A percentile compares a stretch with the other conserved stretches of the same genome.
Evolutionary conservation across 768 basidiomycete genomes (phyloP).

Genomic region (Multifurca ochricompacta): DNA sequence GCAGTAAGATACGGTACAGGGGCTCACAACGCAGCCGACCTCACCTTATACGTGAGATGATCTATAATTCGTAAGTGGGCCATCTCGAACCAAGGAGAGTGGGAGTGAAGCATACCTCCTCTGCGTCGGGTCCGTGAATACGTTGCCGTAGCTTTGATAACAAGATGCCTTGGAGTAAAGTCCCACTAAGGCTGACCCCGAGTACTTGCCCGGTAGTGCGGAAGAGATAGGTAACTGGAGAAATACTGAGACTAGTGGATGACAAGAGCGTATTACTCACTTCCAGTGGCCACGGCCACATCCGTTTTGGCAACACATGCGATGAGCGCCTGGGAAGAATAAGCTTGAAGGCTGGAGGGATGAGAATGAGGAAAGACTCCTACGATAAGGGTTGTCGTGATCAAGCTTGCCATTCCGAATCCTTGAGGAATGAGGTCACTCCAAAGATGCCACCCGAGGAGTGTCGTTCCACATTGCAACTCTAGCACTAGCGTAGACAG

Average conservation of each 20-base stretch:
- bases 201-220: constrained; percentile 92
- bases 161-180: constrained; percentile 76
- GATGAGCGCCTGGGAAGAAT: constrained; percentile 68
- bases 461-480: constrained; percentile 59
- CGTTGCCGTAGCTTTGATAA: constrained; percentile 57
- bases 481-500: constrained; percentile 49
- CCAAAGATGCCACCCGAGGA: constrained; percentile 64
- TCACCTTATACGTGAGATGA: constrained; percentile 65
- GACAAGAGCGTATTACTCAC: constrained; percentile 40
- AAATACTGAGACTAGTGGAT: neutral
- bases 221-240: constrained; percentile 84
- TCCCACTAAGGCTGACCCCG: constrained; percentile 84
- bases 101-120: constrained; percentile 44
- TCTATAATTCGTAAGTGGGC: constrained; percentile 34
- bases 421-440: constrained; percentile 73
- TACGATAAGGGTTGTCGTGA: constrained; percentile 83
- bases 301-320: constrained; percentile 72
- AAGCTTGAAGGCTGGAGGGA: constrained; percentile 1
- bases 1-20: neutral
- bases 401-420: constrained; percentile 76
- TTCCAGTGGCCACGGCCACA: constrained; percentile 83
- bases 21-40: constrained; percentile 19
- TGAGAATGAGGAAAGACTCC: constrained; percentile 26
- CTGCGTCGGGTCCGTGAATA: constrained; percentile 70
- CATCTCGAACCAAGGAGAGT: constrained; percentile 8